phyloP scores from a whole-genome alignment of 2,329 filamentous ascomycete species.

The Dactylellina cionopaga region DNA sequence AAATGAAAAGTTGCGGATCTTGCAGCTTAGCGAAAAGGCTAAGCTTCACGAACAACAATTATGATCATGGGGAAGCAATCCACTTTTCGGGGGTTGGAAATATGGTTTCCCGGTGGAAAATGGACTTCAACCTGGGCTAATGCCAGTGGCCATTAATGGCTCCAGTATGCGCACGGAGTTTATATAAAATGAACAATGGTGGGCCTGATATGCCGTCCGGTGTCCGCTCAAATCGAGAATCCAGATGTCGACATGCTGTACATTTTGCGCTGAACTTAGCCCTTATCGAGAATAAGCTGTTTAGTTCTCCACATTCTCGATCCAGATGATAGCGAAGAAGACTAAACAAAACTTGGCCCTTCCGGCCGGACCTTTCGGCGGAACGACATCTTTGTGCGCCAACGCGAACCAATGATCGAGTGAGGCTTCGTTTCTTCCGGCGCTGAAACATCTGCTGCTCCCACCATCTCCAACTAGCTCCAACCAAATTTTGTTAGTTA shows the following conservation, averaged over 20 bases:
- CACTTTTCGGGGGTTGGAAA: neutral
- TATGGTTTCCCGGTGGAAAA: constrained; percentile 5
- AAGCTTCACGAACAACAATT: constrained; percentile 13
- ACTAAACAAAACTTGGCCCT: neutral
- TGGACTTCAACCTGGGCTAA: neutral
- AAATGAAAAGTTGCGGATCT: constrained; percentile 48
- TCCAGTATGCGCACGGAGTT: constrained; percentile 19
- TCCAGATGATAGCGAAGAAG: constrained; percentile 6
- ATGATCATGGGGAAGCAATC: constrained; percentile 20
- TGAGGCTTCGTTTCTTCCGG: constrained; percentile 22
- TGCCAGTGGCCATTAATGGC: neutral
- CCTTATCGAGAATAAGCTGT: constrained; percentile 5
- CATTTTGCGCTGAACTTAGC: neutral
- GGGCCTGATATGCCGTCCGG: constrained; percentile 51
- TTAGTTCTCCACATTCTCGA: constrained; percentile 15
- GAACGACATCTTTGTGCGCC: constrained; percentile 5
- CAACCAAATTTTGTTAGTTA: too few relatives aligned
- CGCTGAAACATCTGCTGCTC: constrained; percentile 18
- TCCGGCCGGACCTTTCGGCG: too few relatives aligned
- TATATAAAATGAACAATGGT: constrained; percentile 16
- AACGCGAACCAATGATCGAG: constrained; percentile 17
- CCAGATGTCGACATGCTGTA: constrained; percentile 3
- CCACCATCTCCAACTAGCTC: constrained; percentile 36
- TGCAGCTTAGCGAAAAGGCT: constrained; percentile 44
- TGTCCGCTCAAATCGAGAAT: constrained; percentile 6